Evolutionary conservation across 148 eudicot genomes (phyloP).

Genomic region (Pharnaceum exiguum): DNA sequence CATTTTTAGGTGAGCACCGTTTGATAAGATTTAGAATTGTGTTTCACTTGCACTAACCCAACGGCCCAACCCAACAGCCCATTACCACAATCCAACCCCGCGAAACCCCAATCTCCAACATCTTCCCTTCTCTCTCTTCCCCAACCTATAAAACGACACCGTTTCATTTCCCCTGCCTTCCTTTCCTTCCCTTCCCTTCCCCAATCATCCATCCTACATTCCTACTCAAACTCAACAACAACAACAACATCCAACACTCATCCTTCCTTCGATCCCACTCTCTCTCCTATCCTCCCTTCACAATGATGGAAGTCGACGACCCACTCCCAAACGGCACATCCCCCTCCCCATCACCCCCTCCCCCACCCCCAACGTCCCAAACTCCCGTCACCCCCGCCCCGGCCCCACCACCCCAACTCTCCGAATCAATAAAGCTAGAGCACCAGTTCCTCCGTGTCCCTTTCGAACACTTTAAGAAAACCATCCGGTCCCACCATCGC

Average conservation of each 20-base stretch:
- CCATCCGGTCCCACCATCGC: slow-evolving; percentile 81
- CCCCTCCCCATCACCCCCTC: slow-evolving; percentile 16
- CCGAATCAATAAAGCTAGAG: slow-evolving; percentile 77
- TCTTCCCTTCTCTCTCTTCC: too few species aligned
- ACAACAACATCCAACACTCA: not conserved
- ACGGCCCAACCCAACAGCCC: too few species aligned
- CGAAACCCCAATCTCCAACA: too few species aligned
- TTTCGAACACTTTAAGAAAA: slow-evolving; percentile 92
- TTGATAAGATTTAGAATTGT: too few species aligned
- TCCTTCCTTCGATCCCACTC: not conserved
- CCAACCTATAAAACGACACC: not conserved
- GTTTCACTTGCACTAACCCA: too few species aligned
- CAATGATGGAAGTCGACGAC: slow-evolving; percentile 53
- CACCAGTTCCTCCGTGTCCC: slow-evolving; percentile 92
- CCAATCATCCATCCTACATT: too few species aligned
- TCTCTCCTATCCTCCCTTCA: not conserved
- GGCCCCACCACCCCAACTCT: slow-evolving; percentile 38
- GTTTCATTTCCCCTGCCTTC: not conserved
- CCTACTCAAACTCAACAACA: not conserved
- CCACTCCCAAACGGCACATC: slow-evolving; percentile 48
- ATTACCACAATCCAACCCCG: too few species aligned
- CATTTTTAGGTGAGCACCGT: too few species aligned
- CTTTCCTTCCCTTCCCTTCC: too few species aligned
- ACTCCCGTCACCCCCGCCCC: slow-evolving; percentile 15
- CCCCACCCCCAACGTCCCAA: not conserved